Evolutionary conservation across 1,284 basidiomycete species (phyloP).

Genomic region (Naganishia cerealis): DNA sequence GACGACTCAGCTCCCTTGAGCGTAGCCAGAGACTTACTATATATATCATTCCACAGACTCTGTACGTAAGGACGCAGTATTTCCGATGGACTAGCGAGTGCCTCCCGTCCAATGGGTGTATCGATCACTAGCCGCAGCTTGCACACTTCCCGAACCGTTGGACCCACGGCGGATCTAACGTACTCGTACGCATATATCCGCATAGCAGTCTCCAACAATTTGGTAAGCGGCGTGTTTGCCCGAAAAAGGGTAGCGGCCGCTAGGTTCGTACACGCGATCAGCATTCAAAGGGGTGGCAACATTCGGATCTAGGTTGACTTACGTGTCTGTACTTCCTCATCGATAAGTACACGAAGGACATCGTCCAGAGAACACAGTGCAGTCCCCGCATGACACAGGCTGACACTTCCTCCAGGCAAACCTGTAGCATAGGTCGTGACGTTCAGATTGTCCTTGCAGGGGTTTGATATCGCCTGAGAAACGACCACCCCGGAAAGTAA

Average conservation of each 20-base stretch:
- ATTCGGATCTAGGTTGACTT: neutral
- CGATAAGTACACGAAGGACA: constrained; percentile 24
- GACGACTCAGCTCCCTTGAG: neutral
- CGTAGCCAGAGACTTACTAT: constrained; percentile 16
- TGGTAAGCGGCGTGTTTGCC: constrained; percentile 31
- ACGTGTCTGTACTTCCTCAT: constrained; percentile 30
- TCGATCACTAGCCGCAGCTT: constrained; percentile 4
- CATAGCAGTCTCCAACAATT: constrained; percentile 29
- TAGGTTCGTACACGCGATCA: neutral
- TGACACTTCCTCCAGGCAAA: constrained; percentile 15
- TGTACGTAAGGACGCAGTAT: constrained; percentile 3
- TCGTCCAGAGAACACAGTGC: constrained; percentile 19
- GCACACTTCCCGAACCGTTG: constrained; percentile 14
- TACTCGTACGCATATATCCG: constrained; percentile 28
- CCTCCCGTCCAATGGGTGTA: neutral
- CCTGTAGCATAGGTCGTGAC: constrained; percentile 1
- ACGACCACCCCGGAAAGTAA: neutral
- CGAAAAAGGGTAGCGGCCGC: constrained; percentile 32
- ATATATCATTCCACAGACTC: constrained; percentile 27
- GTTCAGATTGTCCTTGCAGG: constrained; percentile 3
- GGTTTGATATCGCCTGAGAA: constrained; percentile 6
- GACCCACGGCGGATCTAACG: constrained; percentile 28
- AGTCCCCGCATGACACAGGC: constrained; percentile 21
- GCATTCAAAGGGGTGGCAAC: neutral
- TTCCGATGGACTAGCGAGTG: neutral